Percentiles rank a stretch among this genome's conserved stretches.
phyloP scores from a whole-genome alignment of 805 yeast genomes.

The Komagataella kurtzmanii region DNA sequence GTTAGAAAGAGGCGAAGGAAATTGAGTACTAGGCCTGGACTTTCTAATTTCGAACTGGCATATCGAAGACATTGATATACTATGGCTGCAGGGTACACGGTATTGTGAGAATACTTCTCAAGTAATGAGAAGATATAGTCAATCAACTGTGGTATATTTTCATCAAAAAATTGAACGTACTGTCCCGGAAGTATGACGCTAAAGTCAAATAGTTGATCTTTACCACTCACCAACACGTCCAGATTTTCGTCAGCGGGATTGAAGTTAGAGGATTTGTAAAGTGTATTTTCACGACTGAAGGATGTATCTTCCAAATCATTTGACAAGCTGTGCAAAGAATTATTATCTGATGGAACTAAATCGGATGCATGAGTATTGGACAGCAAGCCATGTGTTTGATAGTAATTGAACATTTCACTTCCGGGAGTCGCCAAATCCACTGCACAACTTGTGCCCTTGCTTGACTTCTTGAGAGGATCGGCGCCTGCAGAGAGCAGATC shows the following conservation, averaged over 20 bases:
- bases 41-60: conserved; percentile 44
- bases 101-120: conserved; percentile 29
- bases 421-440: conserved; percentile 43
- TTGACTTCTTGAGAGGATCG: conserved; percentile 31
- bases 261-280: conserved; percentile 13
- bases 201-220: conserved; percentile 35
- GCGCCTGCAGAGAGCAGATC: conserved; percentile 52
- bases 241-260: conserved; percentile 18
- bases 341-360: background rate
- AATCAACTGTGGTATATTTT: conserved; percentile 33
- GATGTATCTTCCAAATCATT: conserved; percentile 6
- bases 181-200: conserved; percentile 41
- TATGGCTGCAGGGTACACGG: conserved; percentile 55
- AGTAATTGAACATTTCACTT: conserved; percentile 42
- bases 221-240: conserved; percentile 15
- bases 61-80: conserved; percentile 60
- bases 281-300: conserved; percentile 5
- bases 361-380: background rate
- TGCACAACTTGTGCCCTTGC: conserved; percentile 31
- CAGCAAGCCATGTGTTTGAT: conserved; percentile 36
- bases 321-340: conserved; percentile 7
- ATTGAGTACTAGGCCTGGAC: conserved; percentile 40
- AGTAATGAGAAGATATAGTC: conserved; percentile 34
- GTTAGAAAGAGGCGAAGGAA: conserved; percentile 48
- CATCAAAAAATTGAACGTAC: conserved; percentile 47